Base-by-base conservation (phyloP, 768 basidiomycete species). In the Pholiota conissans region DNA sequence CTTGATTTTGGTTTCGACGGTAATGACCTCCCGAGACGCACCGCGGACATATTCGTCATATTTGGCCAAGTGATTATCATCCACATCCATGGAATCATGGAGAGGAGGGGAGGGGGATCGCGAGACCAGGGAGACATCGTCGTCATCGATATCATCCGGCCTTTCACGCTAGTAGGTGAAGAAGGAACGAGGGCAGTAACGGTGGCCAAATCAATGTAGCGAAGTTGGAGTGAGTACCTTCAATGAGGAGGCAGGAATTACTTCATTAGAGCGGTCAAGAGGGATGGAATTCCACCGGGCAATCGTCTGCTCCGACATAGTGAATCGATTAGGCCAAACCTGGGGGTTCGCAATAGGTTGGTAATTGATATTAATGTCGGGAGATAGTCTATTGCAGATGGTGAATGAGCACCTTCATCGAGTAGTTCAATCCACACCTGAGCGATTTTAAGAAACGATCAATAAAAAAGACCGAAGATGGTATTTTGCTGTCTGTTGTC, bases 1-100 rank as follows among this genome's bases (percentile, higher is more conserved):
- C 68, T 89, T 88, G 64, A 94, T 85, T 69, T 80, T 91, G 39
- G 90, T 93, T 50, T 93, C 87, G 54, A 93, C 84, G 7, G 92
- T 93, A 60, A 93, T 81, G 62, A 85, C 78, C 66, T 93, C 91
- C 29, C 75, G 81, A 48, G 76, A 76, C 4, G 76, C 66, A 8
- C 79, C 77, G 28, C 69, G 74, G 50, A 82, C 70, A 67, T 85
- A 81, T 66, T 89, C 86, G 62, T 91, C 88, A 67, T 90, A 89
- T 64, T 84, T 84, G 69, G 77, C 74, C 48, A 80, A 64, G 63
- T 71, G 65, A 69, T n/a, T 55, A 59, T 82, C 81, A 60, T 83
- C 81, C 37, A 80, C 70, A 56, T 89, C 83, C 81, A 82, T 84
- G 27, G 70, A 64, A 60, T 82, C 77, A 3, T 79, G 74, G 1